Evolutionary conservation across 257 asterid genomes (phyloP), one percentile per base, ranked within the genome.

Genomic region (Jacaranda copaia): DNA sequence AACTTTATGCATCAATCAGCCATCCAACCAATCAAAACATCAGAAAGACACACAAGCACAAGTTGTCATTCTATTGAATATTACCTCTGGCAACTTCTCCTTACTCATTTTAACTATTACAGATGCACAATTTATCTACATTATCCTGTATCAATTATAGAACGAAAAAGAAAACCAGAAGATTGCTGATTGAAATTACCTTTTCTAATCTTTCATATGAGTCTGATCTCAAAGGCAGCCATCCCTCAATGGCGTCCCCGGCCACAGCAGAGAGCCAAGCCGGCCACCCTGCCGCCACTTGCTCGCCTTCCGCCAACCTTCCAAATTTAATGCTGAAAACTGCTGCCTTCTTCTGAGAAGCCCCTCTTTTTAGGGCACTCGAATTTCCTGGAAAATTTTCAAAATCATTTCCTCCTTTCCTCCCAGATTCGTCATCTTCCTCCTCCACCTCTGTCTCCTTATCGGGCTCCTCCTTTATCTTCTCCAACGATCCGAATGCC

Each of bases 201-300:
- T 92, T 94, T 48, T 94, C 97, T 38, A 89, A 77, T 88, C 93
- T 89, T 80, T 94, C 91, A 59, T 83, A 93, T 0, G 86, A 64
- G 14, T 94, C 96, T 0, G 94, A 85, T 78, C 85, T 64, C 53
- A 92, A 80, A 73, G 98, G 98, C 43, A 81, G 42, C 97, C 93
- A 89, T 15, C 97, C 98, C 0, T 87, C 88, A 75, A 94, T 80
- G 70, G 96, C 97, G 14, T 92, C 97, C 0, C 90, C 94, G 2
- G 98, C 98, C 14, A 89, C 97, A 1, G 97, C 83, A 1, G 90
- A 58, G 48, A 93, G 93, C 98, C 97, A 93, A 13, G 89, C 80
- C 5, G 97, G 97, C 98, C 98, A 93, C 5, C 93, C 96, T 0
- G 98, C 90, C 1, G 96, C 93, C 1, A 52, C 84, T 10, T 84